Evolutionary conservation across 2,329 filamentous ascomycete species (phyloP), one percentile per base, ranked within the genome.

Genomic region (Bertia moriformis): DNA sequence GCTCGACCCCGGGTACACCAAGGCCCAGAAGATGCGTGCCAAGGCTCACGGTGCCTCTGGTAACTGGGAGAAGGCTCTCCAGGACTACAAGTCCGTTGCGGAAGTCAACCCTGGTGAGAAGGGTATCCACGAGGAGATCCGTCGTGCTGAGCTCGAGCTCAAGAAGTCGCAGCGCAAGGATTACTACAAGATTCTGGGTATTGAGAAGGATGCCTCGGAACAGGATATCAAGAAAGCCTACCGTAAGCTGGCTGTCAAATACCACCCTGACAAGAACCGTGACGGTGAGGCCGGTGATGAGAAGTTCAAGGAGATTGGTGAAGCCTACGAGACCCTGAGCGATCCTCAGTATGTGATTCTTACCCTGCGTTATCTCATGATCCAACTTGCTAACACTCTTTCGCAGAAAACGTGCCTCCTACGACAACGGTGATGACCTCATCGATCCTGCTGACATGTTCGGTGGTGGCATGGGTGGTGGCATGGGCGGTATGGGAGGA

Each of bases 101-200:
- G 89, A 96, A 56, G 64, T 78, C 43, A 85, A 91, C 48, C 88
- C 88, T 2, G 71, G 78, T 45, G 91, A 98, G 57, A 74, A 78
- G 32, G 76, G 71, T 13, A 80, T 96, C 43, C 68, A 72, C 39
- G 88, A 83, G 59, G 91, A 98, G 51, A 76, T 96, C 35, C 80
- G 84, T 41, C 83, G 80, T 51, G 91, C 89, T 1, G 89, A 98
- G 63, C 66, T 95, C 18, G 91, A 98, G 63, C 66, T 96, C 45
- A 98, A 98, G 78, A 96, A 96, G 78, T 83, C 83, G 58, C 83
- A 89, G 62, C 73, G 91, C 44, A 98, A 98, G 62, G 91, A 98
- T 55, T 96, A 94, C 65, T 98, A 98, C 69, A 95, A 95, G 73
- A 94, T 96, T 48, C 75, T 98, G 39, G 83, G 80, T 4, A 65